Conservation (phyloP, 2,329 filamentous ascomycete genomes). For the Ophiognomonia clavigignenti-juglandacearum region DNA sequence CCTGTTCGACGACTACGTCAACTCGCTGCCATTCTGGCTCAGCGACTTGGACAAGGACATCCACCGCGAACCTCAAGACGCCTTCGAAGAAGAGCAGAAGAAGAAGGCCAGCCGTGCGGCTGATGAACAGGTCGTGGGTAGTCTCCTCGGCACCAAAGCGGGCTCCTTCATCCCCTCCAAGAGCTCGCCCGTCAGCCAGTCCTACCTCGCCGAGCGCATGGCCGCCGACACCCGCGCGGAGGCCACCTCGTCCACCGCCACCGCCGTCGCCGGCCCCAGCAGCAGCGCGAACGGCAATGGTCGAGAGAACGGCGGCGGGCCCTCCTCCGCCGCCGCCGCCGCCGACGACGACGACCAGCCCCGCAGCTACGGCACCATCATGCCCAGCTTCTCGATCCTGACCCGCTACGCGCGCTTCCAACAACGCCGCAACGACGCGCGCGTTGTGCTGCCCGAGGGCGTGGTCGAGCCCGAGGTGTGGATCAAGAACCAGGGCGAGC, state of each 20-base stretch:
- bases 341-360: conserved; percentile 13
- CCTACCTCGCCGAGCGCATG: conserved; percentile 54
- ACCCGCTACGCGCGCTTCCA: conserved; percentile 66
- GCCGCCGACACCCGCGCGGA: conserved; percentile 17
- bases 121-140: conserved; percentile 85
- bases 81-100: conserved; percentile 88
- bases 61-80: conserved; percentile 81
- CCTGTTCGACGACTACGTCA: conserved; percentile 93
- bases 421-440: conserved; percentile 38
- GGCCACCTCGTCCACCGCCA: conserved; percentile 13
- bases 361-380: conserved; percentile 53
- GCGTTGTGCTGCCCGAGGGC: conserved; percentile 67
- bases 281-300: conserved; percentile 2
- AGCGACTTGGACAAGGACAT: conserved; percentile 90
- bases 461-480: conserved; percentile 80
- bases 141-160: conserved; percentile 63
- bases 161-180: conserved; percentile 54
- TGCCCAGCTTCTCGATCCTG: conserved; percentile 72
- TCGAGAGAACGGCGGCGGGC: conserved; percentile 6
- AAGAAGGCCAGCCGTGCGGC: conserved; percentile 75
- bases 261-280: conserved; percentile 6
- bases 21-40: conserved; percentile 94
- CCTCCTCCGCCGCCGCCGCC: background rate
- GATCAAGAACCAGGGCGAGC: conserved; percentile 90
- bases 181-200: conserved; percentile 65